Conservation (phyloP, 768 basidiomycete species). For the Leccinum olivaceopallidum region DNA sequence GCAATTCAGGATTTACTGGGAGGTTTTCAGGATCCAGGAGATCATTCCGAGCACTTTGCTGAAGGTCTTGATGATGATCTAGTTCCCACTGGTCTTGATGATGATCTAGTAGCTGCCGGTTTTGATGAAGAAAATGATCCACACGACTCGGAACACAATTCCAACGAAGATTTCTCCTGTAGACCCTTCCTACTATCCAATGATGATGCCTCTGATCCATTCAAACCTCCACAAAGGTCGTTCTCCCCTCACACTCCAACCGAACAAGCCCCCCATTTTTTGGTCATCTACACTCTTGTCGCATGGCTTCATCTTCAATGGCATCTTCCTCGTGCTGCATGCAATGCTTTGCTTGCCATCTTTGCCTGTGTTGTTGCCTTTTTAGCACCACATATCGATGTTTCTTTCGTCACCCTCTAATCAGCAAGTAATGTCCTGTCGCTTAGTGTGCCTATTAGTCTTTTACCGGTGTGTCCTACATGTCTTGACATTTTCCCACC, state of each 20-base stretch:
- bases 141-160: too few species aligned
- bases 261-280: not conserved
- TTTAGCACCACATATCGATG: not conserved
- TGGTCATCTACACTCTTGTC: not conserved
- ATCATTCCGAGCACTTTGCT: too few species aligned
- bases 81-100: too few species aligned
- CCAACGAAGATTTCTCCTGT: too few species aligned
- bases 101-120: too few species aligned
- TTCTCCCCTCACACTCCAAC: not conserved
- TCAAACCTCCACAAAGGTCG: not conserved
- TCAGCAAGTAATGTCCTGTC: not conserved
- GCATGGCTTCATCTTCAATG: not conserved
- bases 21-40: too few species aligned
- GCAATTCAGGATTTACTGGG: not conserved
- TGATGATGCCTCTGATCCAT: not conserved
- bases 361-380: not conserved
- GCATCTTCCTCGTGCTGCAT: not conserved
- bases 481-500: not conserved
- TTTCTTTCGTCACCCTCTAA: not conserved
- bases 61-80: too few species aligned
- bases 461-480: not conserved
- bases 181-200: too few species aligned
- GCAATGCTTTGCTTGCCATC: not conserved
- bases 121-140: not conserved
- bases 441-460: not conserved